These are phyloP conservation scores for Colletotrichum acutatum DNA, from an alignment of 2,329 filamentous ascomycete genomes.

Conservation along the genomic window DNA sequence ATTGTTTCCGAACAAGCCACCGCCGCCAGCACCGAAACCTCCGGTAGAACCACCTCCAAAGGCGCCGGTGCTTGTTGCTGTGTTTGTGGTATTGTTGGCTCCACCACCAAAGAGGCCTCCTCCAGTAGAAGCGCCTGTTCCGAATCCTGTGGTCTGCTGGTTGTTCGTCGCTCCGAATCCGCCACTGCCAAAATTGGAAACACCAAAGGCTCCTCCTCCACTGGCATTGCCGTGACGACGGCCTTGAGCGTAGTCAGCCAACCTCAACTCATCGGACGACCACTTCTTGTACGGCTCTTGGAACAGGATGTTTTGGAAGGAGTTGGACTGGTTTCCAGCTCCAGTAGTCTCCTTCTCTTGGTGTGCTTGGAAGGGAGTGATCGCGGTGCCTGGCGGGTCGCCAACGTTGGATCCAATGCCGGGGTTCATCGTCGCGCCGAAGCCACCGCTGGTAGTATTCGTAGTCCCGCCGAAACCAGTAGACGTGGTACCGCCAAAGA, in stretches of 20 bases:
- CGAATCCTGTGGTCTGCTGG: constrained; percentile 56
- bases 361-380: constrained; percentile 74
- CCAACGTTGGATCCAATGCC: constrained; percentile 63
- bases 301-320: constrained; percentile 84
- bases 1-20: constrained; percentile 55
- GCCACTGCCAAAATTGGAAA: constrained; percentile 60
- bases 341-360: constrained; percentile 78
- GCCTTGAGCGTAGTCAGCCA: constrained; percentile 90
- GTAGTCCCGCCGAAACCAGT: constrained; percentile 51
- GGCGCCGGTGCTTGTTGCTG: constrained; percentile 22
- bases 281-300: constrained; percentile 87
- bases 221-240: constrained; percentile 85
- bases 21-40: constrained; percentile 52
- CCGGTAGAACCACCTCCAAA: constrained; percentile 42
- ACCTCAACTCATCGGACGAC: constrained; percentile 84
- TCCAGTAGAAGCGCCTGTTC: constrained; percentile 43
- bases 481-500: constrained; percentile 58
- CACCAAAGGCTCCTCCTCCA: constrained; percentile 87
- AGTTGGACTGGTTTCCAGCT: constrained; percentile 62
- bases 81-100: constrained; percentile 37
- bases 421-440: constrained; percentile 58
- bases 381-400: constrained; percentile 76
- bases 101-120: constrained; percentile 54
- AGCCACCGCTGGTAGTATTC: constrained; percentile 49
- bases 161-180: constrained; percentile 56